Base-by-base conservation (phyloP, 768 basidiomycete species). In the Termitomyces sp. region DNA sequence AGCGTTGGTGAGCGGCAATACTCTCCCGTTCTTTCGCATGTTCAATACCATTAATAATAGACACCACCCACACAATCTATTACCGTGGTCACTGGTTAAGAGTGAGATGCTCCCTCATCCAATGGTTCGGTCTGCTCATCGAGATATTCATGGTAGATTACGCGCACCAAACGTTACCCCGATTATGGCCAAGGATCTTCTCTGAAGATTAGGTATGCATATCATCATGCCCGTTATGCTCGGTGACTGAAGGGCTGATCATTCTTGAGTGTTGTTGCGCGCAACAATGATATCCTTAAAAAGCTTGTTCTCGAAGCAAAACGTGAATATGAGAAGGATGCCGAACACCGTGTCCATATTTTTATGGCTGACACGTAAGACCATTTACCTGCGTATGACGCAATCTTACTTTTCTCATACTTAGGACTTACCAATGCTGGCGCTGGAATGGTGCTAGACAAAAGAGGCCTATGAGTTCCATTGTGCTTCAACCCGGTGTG, bases 391-490 rank as follows among this genome's bases (percentile, higher is more conserved):
- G 13, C 18, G 42, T 30, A 18, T 59, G 50, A 52, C n/a, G 42
- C 9, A 9, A 20, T 30, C 38, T 47, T 36, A 57, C 10, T 42
- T 24, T 42, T 20, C 13, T 18, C 51, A 20, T 35, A 38, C 33
- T 35, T 62, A 88, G 87, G 48, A 81, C 85, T 9, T 88, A 88
- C 65, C 81, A 80, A 1, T 85, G 85, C 65, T 94, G 92, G 92
- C 79, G 90, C 57, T 92, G 90, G 87, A 93, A 91, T 64, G 92
- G 90, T 44, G 88, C 91, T 6, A 80, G 90, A 50, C 89, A 92
- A 65, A 94, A 94, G 71, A 81, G 92, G 33, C 92, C 92, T 0
- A 88, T 94, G 87, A 90, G 87, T 65, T 93, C 91, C n/a, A 93
- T 94, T 60, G 91, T 94, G 14, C 79, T 94, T 12, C 90, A 93